These are phyloP conservation scores for Leptosphaerulina australis DNA, from an alignment of 2,329 filamentous ascomycete genomes.

Conservation along the genomic window DNA sequence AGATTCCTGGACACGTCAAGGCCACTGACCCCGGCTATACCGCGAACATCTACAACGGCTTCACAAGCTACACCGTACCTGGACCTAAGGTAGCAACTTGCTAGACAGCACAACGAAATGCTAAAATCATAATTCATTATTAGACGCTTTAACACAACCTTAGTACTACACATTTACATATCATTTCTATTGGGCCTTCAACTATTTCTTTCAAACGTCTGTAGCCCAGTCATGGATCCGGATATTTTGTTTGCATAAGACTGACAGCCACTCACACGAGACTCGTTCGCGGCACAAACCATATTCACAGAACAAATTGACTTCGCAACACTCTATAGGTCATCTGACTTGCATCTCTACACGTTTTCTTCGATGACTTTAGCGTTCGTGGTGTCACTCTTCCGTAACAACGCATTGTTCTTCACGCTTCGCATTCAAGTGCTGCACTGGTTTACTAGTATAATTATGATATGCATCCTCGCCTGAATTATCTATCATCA, in stretches of 20 bases:
- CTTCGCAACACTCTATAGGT: neutral
- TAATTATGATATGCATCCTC: neutral
- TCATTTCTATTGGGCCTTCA: too few species aligned
- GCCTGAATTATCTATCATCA: neutral
- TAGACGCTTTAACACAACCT: neutral
- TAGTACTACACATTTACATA: neutral
- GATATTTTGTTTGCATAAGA: neutral
- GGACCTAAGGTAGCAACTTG: conserved; percentile 47
- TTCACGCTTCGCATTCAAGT: conserved; percentile 22
- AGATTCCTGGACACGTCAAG: conserved; percentile 47
- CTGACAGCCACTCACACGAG: neutral
- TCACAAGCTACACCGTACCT: conserved; percentile 46
- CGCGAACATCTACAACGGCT: conserved; percentile 49
- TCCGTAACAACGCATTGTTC: conserved; percentile 9
- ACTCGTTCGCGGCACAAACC: conserved; percentile 1
- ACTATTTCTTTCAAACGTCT: too few species aligned
- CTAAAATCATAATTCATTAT: too few species aligned
- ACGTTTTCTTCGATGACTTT: conserved; percentile 5
- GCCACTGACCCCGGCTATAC: conserved; percentile 45
- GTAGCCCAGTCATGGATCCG: neutral
- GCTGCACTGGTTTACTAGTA: neutral
- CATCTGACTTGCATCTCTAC: neutral
- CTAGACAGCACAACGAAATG: too few species aligned
- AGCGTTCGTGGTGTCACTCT: conserved; percentile 14
- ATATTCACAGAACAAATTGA: neutral